Evolutionary conservation across 2,329 filamentous ascomycete species (phyloP).

Genomic region (Fusarium chuoi): DNA sequence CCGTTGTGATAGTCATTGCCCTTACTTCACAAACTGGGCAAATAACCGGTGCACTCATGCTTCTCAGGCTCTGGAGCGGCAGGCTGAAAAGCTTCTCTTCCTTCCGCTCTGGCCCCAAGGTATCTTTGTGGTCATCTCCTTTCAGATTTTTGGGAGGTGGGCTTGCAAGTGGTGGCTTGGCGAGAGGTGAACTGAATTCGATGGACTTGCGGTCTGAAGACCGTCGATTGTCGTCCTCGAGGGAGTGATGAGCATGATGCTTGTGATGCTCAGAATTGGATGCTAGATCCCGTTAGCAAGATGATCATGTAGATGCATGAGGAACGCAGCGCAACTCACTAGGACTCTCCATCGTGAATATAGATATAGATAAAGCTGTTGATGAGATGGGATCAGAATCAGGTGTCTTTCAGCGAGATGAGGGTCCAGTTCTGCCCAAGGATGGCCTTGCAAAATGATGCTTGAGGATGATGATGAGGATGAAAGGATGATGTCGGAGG

Average conservation of each 20-base stretch:
- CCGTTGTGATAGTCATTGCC: conserved; percentile 15
- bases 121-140: not conserved
- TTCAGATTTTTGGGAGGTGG: not conserved
- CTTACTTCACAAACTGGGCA: conserved; percentile 30
- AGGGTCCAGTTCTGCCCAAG: not conserved
- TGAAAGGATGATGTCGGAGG: not conserved
- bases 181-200: conserved; percentile 17
- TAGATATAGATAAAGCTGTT: not conserved
- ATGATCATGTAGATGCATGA: not conserved
- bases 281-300: not conserved
- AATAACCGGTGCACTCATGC: conserved; percentile 24
- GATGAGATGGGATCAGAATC: not conserved
- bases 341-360: conserved; percentile 31
- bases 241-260: not conserved
- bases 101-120: not conserved
- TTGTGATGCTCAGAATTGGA: conserved; percentile 7
- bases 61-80: conserved; percentile 28
- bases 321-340: conserved; percentile 11
- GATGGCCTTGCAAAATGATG: not conserved
- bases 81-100: conserved; percentile 8
- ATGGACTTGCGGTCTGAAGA: conserved; percentile 17
- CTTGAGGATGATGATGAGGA: not conserved
- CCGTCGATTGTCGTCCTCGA: not conserved
- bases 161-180: conserved; percentile 15
- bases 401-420: not conserved